Base-by-base conservation (phyloP, 1,284 basidiomycete genomes). In the Hymenochaete sp. region DNA sequence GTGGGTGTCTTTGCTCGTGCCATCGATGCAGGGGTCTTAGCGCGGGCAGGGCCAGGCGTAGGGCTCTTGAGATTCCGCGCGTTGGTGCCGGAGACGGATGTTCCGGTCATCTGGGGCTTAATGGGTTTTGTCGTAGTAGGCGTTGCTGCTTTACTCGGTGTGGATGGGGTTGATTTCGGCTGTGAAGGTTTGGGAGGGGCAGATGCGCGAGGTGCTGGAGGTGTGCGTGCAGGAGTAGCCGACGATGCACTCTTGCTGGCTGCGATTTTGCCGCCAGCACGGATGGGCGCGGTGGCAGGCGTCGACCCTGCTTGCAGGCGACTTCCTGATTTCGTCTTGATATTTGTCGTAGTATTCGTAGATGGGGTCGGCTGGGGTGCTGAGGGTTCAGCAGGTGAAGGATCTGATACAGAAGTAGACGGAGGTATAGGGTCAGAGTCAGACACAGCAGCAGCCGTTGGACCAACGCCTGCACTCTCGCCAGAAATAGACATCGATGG, bases 21-120 rank as follows among this genome's bases (percentile, higher is more conserved):
- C 27, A 54, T 31, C 13, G 53, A 38, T 4, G 21, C 42, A 5
- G 70, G 64, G 3, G 72, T 72, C 61, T 73, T 75, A 27, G 75
- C 62, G 45, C 68, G 68, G 11, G 66, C 56, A 9, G 71, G 65
- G 0, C 67, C 67, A 13, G 65, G 53, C 10, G 68, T 62, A 32
- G 75, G 62, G 46, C 69, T 68, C 14, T 66, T 57, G 8, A 71
- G 65, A 0, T 68, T 67, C 29, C 38, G 39, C 7, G 42, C 7
- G 18, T 49, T 42, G 14, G 44, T 51, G 13, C 75, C 71, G 25
- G 59, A 51, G 5, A 65, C 64, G 0, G 74, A 72, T 37, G 68
- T 66, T 13, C 73, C 75, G 1, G 77, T 77, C 45, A 68, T 68
- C 52, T 79, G 77, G 4, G 74, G 64, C 53, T 65, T 71, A 51